These are phyloP conservation scores for Nicotiana knightiana DNA, from an alignment of 257 asterid genomes.

Conservation along the genomic window DNA sequence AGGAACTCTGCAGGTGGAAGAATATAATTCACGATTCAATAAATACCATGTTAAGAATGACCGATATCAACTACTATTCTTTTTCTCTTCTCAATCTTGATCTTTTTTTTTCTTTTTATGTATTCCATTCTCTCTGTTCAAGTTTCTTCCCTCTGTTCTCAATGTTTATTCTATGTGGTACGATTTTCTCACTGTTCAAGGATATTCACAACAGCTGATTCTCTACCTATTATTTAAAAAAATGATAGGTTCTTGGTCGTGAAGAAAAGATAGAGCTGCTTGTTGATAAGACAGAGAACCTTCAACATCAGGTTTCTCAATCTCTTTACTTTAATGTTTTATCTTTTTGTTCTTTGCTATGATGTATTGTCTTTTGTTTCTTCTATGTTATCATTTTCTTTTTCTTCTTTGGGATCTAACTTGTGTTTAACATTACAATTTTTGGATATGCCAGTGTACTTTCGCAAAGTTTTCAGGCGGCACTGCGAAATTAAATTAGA, in stretches of 20 bases:
- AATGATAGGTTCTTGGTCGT: constrained; percentile 19
- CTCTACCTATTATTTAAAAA: background rate
- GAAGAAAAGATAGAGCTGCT: constrained; percentile 28
- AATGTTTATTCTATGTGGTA: background rate
- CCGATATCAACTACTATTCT: background rate
- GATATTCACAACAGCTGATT: background rate
- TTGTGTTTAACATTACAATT: background rate
- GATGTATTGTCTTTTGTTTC: background rate
- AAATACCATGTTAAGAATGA: background rate
- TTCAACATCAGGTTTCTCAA: constrained; percentile 17
- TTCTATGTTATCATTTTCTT: background rate
- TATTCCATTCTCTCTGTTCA: background rate
- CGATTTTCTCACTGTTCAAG: background rate
- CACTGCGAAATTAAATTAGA: background rate
- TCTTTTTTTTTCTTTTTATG: background rate
- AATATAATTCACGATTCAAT: background rate
- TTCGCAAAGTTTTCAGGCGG: background rate
- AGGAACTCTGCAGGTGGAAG: background rate
- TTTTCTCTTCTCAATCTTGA: background rate
- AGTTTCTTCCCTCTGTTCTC: background rate
- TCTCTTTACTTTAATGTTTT: background rate
- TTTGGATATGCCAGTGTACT: background rate
- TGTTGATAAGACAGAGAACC: constrained; percentile 22
- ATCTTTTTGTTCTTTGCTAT: background rate
- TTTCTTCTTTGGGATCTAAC: background rate